A percentile compares a stretch with the other conserved stretches of the same genome.
These are phyloP conservation scores for Trypanosomatidae sp. DNA, from an alignment of 208 protist genomes.

Conservation along the genomic window DNA sequence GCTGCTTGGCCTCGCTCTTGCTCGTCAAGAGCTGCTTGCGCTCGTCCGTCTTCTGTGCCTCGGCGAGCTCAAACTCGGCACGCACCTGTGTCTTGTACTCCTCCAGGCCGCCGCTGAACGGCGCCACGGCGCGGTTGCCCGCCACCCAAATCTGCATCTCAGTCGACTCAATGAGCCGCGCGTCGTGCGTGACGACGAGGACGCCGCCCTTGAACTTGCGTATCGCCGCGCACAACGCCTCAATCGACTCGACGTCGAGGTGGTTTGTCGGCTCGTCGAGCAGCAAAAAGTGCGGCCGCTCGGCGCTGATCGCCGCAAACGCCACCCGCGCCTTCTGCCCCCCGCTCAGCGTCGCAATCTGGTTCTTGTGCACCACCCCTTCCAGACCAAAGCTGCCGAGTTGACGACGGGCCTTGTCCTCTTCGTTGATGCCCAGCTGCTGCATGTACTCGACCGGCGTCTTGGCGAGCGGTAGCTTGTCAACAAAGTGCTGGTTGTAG, in stretches of 20 bases:
- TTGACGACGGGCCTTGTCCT: constrained; percentile 71
- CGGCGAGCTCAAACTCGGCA: constrained; percentile 51
- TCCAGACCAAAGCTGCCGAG: constrained; percentile 84
- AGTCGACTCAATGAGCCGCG: constrained; percentile 78
- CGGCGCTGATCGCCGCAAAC: constrained; percentile 85
- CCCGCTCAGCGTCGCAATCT: constrained; percentile 88
- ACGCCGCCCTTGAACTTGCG: constrained; percentile 79
- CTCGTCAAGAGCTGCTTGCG: constrained; percentile 25
- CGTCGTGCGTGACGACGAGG: constrained; percentile 86
- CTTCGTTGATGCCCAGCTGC: constrained; percentile 36
- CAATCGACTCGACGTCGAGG: constrained; percentile 87
- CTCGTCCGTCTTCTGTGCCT: constrained; percentile 28
- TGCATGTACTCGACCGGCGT: constrained; percentile 85
- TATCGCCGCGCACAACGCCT: constrained; percentile 75
- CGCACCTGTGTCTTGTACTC: constrained; percentile 81
- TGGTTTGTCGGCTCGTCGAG: constrained; percentile 95
- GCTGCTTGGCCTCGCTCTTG: constrained; percentile 31
- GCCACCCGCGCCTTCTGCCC: constrained; percentile 92
- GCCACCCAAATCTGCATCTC: constrained; percentile 88
- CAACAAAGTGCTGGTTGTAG: constrained; percentile 92
- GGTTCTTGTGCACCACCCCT: constrained; percentile 75
- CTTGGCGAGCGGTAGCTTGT: constrained; percentile 84
- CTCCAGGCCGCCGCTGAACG: constrained; percentile 65
- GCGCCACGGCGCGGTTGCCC: constrained; percentile 51
- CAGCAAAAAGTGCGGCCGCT: constrained; percentile 88